phyloP scores from a whole-genome alignment of 257 asterid species.

The Rhazya stricta region DNA sequence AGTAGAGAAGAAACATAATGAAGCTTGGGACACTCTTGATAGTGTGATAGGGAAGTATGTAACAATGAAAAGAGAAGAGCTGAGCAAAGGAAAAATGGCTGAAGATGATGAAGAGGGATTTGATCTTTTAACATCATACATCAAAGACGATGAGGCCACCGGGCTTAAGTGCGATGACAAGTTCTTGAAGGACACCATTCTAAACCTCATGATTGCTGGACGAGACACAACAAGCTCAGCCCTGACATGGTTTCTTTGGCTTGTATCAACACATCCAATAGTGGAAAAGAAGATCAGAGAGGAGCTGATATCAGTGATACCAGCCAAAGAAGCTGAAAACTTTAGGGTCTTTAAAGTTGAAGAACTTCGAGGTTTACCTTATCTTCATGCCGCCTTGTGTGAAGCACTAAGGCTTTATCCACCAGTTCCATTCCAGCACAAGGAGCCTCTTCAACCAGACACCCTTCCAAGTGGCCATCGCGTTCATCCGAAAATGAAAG shows the following conservation, averaged over 20 bases:
- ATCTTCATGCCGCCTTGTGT: slow-evolving; percentile 49
- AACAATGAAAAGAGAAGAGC: slow-evolving; percentile 22
- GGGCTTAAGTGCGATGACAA: slow-evolving; percentile 26
- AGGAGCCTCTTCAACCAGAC: slow-evolving; percentile 35
- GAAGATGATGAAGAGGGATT: slow-evolving; percentile 14
- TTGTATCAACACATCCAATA: slow-evolving; percentile 35
- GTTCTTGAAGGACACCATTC: slow-evolving; percentile 45
- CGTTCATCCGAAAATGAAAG: slow-evolving; percentile 41
- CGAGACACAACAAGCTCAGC: slow-evolving; percentile 56
- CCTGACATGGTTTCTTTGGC: slow-evolving; percentile 58
- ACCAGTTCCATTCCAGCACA: slow-evolving; percentile 61
- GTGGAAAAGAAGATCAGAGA: slow-evolving; percentile 33
- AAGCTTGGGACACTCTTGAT: slow-evolving; percentile 34
- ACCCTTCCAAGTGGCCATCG: slow-evolving; percentile 53
- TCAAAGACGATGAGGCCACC: slow-evolving; percentile 14
- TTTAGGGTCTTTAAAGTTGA: slow-evolving; percentile 24
- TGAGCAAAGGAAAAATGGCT: background rate
- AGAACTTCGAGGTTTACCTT: slow-evolving; percentile 29
- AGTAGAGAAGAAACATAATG: slow-evolving; percentile 28
- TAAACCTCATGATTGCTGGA: slow-evolving; percentile 57
- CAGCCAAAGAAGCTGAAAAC: background rate
- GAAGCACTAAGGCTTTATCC: slow-evolving; percentile 54
- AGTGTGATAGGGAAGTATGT: slow-evolving; percentile 28
- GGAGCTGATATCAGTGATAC: slow-evolving; percentile 24
- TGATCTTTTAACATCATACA: slow-evolving; percentile 42